Evolutionary conservation across 2,329 filamentous ascomycete species (phyloP), one percentile per base, ranked within the genome.

Genomic region (Phoma sp.): DNA sequence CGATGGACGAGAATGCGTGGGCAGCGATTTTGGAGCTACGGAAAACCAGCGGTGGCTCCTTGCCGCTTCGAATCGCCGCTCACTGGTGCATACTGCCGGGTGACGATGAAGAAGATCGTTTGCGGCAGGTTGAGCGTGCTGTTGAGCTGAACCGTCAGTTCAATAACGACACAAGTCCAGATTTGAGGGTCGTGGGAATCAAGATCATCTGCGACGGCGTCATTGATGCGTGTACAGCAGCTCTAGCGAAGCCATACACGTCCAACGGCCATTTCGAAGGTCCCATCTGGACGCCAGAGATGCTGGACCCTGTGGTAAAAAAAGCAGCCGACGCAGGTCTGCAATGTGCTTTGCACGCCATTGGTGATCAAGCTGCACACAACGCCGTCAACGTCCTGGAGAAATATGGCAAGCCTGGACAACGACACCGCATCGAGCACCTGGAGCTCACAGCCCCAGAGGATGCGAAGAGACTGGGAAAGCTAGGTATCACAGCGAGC

Each of bases 401-500:
- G 15, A 57, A 58, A 32, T 55, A 76, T 24, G 74, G 76, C 74
- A 57, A 73, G 1, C 77, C 79, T 0, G 77, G 76, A 0, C 78
- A 80, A 7, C 80, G 86, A 2, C 86, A 87, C 45, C 80, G 86
- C 15, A 85, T 89, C 60, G 86, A 89, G 72, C 86, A 89, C 65
- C 75, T 89, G 3, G 86, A 89, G 68, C 77, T 89, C 27, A 78
- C 85, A 0, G 79, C 79, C 0, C 76, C 78, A 0, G 76, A 78
- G 51, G 86, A 88, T 61, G 86, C 84, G 0, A 75, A 66, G 2
- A 76, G 85, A 1, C 78, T 89, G 0, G 86, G 85, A 6, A 65
- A 75, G 22, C 74, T 86, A 4, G 84, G 85, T 43, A 87, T 89
- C 72, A 96, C 92, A 51, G 93, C 96, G 56, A 90, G 90, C 52